Conservation (phyloP, 2,329 filamentous ascomycete genomes). For the Parasarocladium wereldwijsianum region DNA sequence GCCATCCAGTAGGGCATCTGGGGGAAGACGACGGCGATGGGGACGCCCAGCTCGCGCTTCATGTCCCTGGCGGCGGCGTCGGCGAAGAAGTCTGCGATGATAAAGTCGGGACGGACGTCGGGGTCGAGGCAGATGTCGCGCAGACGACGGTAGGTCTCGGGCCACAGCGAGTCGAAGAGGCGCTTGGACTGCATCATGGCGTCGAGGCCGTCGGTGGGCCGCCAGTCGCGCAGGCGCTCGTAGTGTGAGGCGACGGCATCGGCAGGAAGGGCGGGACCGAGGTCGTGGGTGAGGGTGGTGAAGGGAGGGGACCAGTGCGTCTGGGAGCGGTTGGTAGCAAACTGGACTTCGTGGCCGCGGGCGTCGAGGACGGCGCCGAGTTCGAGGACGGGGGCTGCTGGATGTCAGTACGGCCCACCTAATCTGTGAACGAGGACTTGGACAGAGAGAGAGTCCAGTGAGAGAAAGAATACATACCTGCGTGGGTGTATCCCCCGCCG, state of each 20-base stretch:
- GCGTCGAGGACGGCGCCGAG: constrained; percentile 17
- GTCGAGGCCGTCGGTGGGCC: constrained; percentile 16
- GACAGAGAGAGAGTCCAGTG: background rate
- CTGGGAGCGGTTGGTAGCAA: constrained; percentile 22
- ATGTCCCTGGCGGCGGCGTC: constrained; percentile 26
- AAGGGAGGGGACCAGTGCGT: constrained; percentile 20
- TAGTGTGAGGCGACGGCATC: constrained; percentile 18
- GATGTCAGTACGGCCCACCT: background rate
- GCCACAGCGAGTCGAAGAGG: constrained; percentile 22
- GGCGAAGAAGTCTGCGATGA: constrained; percentile 28
- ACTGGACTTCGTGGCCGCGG: constrained; percentile 20
- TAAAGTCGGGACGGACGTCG: constrained; percentile 19
- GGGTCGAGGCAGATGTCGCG: constrained; percentile 8
- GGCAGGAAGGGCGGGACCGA: constrained; percentile 15
- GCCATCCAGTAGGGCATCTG: constrained; percentile 25
- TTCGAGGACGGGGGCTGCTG: constrained; percentile 19
- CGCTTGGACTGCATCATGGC: constrained; percentile 20
- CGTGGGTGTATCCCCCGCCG: constrained; percentile 21
- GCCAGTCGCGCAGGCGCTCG: constrained; percentile 17
- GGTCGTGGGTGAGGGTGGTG: constrained; percentile 15
- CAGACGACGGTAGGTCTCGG: constrained; percentile 12
- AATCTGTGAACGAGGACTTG: background rate
- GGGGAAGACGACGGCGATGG: constrained; percentile 23
- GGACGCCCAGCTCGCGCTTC: constrained; percentile 18
- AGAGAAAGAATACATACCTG: constrained; percentile 9